Conservation (phyloP, 257 asterid species). For the Penstemon davidsonii region DNA sequence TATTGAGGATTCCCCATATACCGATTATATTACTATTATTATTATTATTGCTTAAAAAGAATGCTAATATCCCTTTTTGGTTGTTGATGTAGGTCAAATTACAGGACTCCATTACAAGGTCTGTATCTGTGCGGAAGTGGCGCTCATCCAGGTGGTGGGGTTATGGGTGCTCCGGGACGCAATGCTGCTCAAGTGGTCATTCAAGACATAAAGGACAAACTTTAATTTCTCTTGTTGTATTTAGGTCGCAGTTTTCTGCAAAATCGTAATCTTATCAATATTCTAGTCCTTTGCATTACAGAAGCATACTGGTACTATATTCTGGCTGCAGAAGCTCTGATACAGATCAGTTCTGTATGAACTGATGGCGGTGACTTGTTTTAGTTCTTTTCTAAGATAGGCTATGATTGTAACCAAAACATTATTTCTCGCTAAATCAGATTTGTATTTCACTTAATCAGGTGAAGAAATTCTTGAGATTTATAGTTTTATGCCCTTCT, state of each 20-base stretch:
- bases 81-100: constrained; percentile 66
- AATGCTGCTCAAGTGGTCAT: constrained; percentile 74
- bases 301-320: background rate
- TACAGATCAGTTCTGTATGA: background rate
- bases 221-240: background rate
- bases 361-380: background rate
- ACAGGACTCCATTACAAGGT: constrained; percentile 78
- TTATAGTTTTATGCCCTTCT: too few relatives aligned
- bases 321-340: background rate
- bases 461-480: too few relatives aligned
- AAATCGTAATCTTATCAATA: background rate
- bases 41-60: background rate
- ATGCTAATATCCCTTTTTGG: background rate
- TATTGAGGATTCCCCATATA: constrained; percentile 29
- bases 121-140: constrained; percentile 92
- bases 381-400: background rate
- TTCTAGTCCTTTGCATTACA: background rate
- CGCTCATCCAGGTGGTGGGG: constrained; percentile 97
- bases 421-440: too few relatives aligned
- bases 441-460: too few relatives aligned
- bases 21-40: background rate
- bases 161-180: constrained; percentile 96
- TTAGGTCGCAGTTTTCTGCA: background rate
- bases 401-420: background rate
- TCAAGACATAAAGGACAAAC: constrained; percentile 56